Evolutionary conservation across 306 rosid genomes (phyloP).

Genomic region (Mimosa pudica): DNA sequence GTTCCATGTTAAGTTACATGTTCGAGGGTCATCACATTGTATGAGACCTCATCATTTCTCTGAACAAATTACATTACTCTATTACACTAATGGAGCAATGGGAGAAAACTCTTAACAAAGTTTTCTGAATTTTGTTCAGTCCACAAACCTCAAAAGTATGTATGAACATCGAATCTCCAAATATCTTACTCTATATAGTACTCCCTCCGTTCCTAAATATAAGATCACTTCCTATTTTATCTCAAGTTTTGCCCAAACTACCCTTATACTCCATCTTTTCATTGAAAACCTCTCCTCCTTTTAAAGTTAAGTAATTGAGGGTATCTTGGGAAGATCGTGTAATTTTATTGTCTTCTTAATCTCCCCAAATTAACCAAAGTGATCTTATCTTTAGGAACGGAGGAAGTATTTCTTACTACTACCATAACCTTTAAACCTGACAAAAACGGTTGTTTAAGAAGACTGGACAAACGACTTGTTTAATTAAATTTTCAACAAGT

Average conservation of each 20-base stretch:
- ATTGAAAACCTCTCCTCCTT: too few species aligned
- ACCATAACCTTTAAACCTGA: not conserved
- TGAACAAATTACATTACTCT: not conserved
- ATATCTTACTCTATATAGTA: conserved; percentile 1
- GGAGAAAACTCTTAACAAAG: not conserved
- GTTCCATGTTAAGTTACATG: not conserved
- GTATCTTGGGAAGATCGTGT: too few species aligned
- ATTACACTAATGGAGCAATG: not conserved
- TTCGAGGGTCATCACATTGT: not conserved
- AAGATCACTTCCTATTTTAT: too few species aligned
- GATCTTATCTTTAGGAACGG: too few species aligned
- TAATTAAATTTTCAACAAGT: not conserved
- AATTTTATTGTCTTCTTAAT: too few species aligned
- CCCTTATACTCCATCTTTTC: too few species aligned
- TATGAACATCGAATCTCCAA: not conserved
- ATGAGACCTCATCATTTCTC: not conserved
- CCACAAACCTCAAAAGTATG: not conserved
- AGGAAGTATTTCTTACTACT: not conserved
- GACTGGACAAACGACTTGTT: not conserved
- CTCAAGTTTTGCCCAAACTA: too few species aligned
- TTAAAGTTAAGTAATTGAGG: too few species aligned
- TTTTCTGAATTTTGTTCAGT: not conserved
- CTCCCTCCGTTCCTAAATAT: too few species aligned
- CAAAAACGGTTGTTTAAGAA: not conserved
- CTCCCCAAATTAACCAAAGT: too few species aligned